These are phyloP conservation scores for Heracleum sosnowskyi DNA, from an alignment of 129 eudicot genomes.

Conservation along the genomic window DNA sequence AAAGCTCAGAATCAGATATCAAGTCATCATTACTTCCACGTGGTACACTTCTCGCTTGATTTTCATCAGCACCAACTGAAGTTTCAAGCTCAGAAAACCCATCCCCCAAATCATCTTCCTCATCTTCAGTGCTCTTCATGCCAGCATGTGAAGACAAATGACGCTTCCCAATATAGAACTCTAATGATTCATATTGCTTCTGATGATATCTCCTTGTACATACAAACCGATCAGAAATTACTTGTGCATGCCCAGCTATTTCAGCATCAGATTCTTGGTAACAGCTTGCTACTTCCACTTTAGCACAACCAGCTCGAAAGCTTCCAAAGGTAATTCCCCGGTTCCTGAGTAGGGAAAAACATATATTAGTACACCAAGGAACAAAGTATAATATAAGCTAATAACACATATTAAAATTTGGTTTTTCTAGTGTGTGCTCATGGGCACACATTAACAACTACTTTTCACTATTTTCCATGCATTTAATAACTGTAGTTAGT, in stretches of 20 bases:
- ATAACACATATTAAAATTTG: neutral
- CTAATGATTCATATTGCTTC: constrained; percentile 13
- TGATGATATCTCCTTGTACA: constrained; percentile 17
- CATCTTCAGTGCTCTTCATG: constrained; percentile 45
- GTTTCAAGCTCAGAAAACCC: constrained; percentile 69
- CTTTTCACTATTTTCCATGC: no score
- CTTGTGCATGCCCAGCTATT: constrained; percentile 15
- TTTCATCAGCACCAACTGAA: constrained; percentile 22
- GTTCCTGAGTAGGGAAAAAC: constrained; percentile 29
- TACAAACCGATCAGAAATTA: constrained; percentile 12
- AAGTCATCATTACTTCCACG: constrained; percentile 28
- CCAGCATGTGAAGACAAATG: constrained; percentile 53
- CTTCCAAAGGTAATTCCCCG: constrained; percentile 27
- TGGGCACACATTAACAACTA: no score
- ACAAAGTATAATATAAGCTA: neutral
- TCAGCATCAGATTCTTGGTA: constrained; percentile 20
- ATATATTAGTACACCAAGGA: neutral
- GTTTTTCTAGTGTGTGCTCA: no score
- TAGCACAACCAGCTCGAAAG: constrained; percentile 26
- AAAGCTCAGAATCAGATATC: constrained; percentile 31
- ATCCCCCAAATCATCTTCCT: constrained; percentile 54
- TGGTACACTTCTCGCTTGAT: constrained; percentile 6
- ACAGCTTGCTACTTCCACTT: constrained; percentile 25
- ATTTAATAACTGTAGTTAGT: no score
- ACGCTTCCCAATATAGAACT: constrained; percentile 18